Base-by-base conservation (phyloP, 345 rosid genomes). In the Corymbia maculata region DNA sequence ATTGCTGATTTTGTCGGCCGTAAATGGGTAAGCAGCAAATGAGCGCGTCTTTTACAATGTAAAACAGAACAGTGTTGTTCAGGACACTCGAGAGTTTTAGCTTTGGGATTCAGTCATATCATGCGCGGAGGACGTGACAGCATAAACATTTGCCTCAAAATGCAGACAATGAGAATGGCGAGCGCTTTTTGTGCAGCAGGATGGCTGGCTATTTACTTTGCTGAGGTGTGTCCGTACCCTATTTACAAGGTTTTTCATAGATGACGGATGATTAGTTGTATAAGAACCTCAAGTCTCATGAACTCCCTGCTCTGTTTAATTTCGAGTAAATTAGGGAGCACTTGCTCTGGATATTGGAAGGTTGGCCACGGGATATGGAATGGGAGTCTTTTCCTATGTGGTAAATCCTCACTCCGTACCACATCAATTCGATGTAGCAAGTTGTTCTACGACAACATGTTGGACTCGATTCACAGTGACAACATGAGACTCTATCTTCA, bases 381-480 rank as follows among this genome's bases (percentile, higher is more conserved):
- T 97, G 98, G 99, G 99, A 75, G 97, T 93, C 45, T 94, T 95
- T 90, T 97, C 98, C 42, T 95, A 93, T 79, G 99, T 97, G 97
- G 98, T 96, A 90, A 88, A 70, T 79, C 84, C 36, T 88, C 52
- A 85, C 10, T 53, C 24, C 84, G 85, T 19, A 9, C 21, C 82
- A 9, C 82, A 42, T 3, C 0, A 42, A 75, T 17, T 42, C 82
- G 19, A 75, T 75, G 49, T 19, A 19, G 28, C 15, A 0, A 9
- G 49, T 75, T 42, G 82, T 75, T 6, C 14, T 75, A 9, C 1
- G 15, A 36, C 84, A 75, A 42, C 49, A 75, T 42, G 28, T 11
- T 75, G 49, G 28, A 75, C 28, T 42, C 24, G 14, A 10, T 75
- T 75, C 28, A 1, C 49, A 21, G 15, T 21, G 45, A 70, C 4